Base-by-base conservation (phyloP, 2,329 filamentous ascomycete species). In the Shiraia sp. region DNA sequence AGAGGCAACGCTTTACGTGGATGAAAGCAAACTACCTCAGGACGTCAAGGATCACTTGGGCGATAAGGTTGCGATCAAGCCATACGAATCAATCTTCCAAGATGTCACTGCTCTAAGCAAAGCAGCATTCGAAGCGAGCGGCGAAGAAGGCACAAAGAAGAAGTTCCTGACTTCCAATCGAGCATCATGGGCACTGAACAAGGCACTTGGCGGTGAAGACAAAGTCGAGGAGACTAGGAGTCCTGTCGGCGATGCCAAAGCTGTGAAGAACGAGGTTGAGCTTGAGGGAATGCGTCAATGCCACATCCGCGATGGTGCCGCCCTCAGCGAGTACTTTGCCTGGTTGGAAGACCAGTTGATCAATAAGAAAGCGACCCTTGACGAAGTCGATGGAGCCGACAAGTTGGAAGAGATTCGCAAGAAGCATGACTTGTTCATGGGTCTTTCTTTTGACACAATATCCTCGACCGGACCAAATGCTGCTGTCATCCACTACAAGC, bases 371-470 rank as follows among this genome's bases (percentile, higher is more conserved):
- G 79, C 79, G 1, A 79, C 75, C 3, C 71, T 99, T 6, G 90
- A 97, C 61, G 93, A 99, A 67, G 90, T 96, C 2, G 79, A 88
- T 53, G 93, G 82, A n/a, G 90, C 91, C 12, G 89, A 96, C 66
- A 95, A 95, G 72, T 79, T 99, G 2, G 90, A 96, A 67, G 78
- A 82, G 47, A 75, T 90, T 34, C 82, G 90, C 41, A 79, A 80
- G 25, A 82, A 82, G 61, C 78, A 83, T 42, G 75, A 90, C 43
- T 77, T 88, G 50, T 99, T 91, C 66, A 88, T 88, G 35, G 93
- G 93, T 5, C 78, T 97, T 12, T 96, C 91, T 0, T 99, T 99
- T 63, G 85, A 90, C 54, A 97, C 93, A 2, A 99, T 99, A 47
- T 97, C 92, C 0, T 95, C 91, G 0, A 96, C 90, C 0, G 93